Evolutionary conservation across 192 early-diverging fungal species (phyloP).

Genomic region (Umbelopsis isabellina): DNA sequence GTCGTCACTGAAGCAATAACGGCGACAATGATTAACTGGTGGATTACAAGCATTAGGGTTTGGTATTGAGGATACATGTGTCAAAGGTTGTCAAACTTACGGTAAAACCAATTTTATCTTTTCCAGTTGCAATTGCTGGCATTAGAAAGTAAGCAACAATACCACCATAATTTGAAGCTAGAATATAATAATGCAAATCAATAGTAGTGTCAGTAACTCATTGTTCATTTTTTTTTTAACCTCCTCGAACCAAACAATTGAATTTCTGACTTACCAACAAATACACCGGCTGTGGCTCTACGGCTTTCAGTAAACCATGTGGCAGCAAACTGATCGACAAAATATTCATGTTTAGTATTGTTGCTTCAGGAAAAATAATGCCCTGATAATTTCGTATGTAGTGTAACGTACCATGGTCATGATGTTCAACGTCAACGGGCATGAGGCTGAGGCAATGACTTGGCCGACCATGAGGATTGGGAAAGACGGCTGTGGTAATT

Average conservation of each 20-base stretch:
- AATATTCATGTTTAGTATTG: not conserved
- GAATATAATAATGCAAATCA: not conserved
- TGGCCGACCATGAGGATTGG: slow-evolving; percentile 35
- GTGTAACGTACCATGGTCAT: slow-evolving; percentile 33
- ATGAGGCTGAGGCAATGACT: slow-evolving; percentile 32
- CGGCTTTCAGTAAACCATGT: slow-evolving; percentile 40
- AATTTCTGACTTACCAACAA: slow-evolving; percentile 34
- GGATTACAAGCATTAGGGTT: not conserved
- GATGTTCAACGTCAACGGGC: slow-evolving; percentile 40
- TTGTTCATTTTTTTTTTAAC: no score
- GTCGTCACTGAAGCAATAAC: slow-evolving; percentile 24
- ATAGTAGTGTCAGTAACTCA: not conserved
- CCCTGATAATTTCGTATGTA: no score
- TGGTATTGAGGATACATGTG: no score
- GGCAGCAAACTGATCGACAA: slow-evolving; percentile 32
- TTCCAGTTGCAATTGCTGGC: slow-evolving; percentile 30
- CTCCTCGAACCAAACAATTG: not conserved
- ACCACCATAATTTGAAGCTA: slow-evolving; percentile 43
- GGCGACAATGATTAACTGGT: slow-evolving; percentile 24
- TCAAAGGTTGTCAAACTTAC: slow-evolving; percentile 17
- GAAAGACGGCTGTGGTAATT: slow-evolving; percentile 29
- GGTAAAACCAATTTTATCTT: slow-evolving; percentile 1
- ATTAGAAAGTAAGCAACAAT: slow-evolving; percentile 40
- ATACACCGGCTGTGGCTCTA: slow-evolving; percentile 39
- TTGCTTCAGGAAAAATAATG: not conserved